phyloP scores from a whole-genome alignment of 768 basidiomycete genomes.

The Naematelia encephala region DNA sequence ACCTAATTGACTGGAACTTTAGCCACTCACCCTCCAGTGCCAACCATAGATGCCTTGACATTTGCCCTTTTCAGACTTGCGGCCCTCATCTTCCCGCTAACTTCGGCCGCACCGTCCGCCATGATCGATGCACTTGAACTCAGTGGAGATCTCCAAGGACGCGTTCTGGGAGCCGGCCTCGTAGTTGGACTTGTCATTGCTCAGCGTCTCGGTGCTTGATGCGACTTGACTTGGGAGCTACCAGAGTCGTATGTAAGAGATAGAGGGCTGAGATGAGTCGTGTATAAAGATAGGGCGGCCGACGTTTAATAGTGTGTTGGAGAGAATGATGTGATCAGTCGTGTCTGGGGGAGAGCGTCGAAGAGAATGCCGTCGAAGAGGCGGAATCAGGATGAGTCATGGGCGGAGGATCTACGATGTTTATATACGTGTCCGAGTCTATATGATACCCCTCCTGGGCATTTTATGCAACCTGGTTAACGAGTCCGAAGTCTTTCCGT shows the following conservation, averaged over 20 bases:
- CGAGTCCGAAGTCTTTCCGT: too few relatives aligned
- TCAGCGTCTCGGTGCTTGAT: slow-evolving; percentile 25
- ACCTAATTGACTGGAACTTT: neutral
- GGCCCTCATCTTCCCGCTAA: slow-evolving; percentile 41
- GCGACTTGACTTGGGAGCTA: too few relatives aligned
- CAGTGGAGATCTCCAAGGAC: slow-evolving; percentile 35
- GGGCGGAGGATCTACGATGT: neutral
- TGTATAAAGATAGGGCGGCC: neutral
- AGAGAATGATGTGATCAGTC: neutral
- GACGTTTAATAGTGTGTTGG: neutral
- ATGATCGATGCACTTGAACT: slow-evolving; percentile 40
- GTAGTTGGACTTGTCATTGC: slow-evolving; percentile 34
- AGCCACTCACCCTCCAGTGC: slow-evolving; percentile 21
- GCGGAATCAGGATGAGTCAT: neutral
- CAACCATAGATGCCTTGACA: slow-evolving; percentile 36
- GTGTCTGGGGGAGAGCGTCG: neutral
- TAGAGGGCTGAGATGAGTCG: neutral
- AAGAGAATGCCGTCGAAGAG: too few relatives aligned
- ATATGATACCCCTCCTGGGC: neutral
- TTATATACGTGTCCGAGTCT: neutral
- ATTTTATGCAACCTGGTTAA: neutral
- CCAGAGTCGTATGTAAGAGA: too few relatives aligned
- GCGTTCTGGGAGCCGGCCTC: slow-evolving; percentile 41
- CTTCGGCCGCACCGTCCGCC: slow-evolving; percentile 41
- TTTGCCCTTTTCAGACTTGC: slow-evolving; percentile 45